phyloP scores from a whole-genome alignment of 768 basidiomycete genomes.

The Pleurotus giganteus region DNA sequence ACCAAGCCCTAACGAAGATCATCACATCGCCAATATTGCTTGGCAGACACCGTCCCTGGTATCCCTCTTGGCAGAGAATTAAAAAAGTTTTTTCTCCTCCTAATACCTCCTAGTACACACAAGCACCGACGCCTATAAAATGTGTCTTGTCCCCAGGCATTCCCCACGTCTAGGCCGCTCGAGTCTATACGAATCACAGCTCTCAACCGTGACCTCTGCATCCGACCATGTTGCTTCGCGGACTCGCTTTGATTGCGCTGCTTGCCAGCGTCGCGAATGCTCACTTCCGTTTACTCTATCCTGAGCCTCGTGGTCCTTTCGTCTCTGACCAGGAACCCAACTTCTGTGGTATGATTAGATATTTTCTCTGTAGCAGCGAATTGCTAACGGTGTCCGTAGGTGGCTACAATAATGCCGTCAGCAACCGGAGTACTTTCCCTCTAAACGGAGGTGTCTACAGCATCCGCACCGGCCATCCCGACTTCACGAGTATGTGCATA shows the following conservation, averaged over 20 bases:
- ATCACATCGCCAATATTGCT: neutral
- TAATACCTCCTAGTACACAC: neutral
- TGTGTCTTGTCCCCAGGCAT: neutral
- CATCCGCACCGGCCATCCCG: conserved; percentile 55
- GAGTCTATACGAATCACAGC: conserved; percentile 1
- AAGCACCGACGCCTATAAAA: conserved; percentile 6
- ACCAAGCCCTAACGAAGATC: neutral
- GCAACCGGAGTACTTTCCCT: conserved; percentile 67
- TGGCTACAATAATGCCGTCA: conserved; percentile 51
- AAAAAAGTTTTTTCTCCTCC: conserved; percentile 8
- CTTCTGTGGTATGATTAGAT: conserved; percentile 59
- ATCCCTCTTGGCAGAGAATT: neutral
- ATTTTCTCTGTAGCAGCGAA: neutral
- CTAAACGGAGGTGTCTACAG: conserved; percentile 58
- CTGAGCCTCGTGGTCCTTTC: conserved; percentile 66
- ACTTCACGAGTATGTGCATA: conserved; percentile 45
- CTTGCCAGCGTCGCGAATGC: conserved; percentile 50
- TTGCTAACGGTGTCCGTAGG: conserved; percentile 35
- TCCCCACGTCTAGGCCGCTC: conserved; percentile 1
- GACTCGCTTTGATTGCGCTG: conserved; percentile 31
- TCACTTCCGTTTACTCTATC: conserved; percentile 76
- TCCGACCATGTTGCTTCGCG: conserved; percentile 29
- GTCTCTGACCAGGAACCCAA: conserved; percentile 49
- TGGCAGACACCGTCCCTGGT: neutral
- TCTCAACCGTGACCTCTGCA: neutral